Evolutionary conservation across 768 basidiomycete species (phyloP).

Genomic region (Calvatia gigantea): DNA sequence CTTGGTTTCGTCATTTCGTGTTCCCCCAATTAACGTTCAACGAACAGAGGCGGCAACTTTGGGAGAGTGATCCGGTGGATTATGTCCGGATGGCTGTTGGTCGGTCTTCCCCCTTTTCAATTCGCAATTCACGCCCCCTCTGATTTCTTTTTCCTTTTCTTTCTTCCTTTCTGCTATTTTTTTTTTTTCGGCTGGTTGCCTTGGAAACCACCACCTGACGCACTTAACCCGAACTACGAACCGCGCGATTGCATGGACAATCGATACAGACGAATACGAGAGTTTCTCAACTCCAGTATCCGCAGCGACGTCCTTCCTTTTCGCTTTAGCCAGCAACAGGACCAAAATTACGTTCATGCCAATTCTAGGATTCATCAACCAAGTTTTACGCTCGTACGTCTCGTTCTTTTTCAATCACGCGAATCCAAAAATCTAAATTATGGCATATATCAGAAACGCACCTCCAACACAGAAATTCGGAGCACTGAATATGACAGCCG

Average conservation of each 20-base stretch:
- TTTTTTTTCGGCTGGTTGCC: not conserved
- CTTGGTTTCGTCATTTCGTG: conserved; percentile 74
- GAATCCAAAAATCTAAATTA: not conserved
- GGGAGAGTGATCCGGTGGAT: conserved; percentile 82
- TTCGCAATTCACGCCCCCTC: not conserved
- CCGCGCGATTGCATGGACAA: not conserved
- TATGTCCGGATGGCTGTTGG: conserved; percentile 76
- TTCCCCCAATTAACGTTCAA: conserved; percentile 88
- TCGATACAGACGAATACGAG: conserved; percentile 70
- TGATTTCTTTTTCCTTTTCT: not conserved
- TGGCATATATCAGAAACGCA: conserved; percentile 30
- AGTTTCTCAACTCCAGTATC: conserved; percentile 73
- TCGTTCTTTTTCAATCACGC: not conserved
- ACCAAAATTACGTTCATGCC: conserved; percentile 82
- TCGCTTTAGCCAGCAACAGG: conserved; percentile 73
- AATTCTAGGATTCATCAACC: conserved; percentile 75
- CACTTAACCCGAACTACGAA: not conserved
- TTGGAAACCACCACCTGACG: not conserved
- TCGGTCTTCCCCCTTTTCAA: conserved; percentile 27
- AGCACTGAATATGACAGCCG: conserved; percentile 78
- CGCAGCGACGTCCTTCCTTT: conserved; percentile 76
- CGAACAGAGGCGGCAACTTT: conserved; percentile 58
- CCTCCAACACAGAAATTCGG: conserved; percentile 72
- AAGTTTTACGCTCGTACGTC: conserved; percentile 62
- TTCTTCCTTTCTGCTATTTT: not conserved